Conservation (phyloP, 208 protist genomes). For the Trypanosomatidae sp. region DNA sequence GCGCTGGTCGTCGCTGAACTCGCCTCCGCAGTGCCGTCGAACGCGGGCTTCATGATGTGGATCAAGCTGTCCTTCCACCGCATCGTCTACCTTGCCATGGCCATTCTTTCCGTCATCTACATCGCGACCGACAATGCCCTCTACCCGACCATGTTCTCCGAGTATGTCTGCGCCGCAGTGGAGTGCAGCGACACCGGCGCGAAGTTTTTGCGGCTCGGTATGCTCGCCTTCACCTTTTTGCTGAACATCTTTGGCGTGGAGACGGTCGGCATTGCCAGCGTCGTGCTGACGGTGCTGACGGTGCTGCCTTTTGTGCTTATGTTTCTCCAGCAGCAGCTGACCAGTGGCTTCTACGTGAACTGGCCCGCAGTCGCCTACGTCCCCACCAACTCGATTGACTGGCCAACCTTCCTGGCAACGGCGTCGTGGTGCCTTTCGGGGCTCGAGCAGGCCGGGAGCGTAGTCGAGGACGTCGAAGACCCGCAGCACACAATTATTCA, state of each 20-base stretch:
- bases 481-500: slow-evolving; percentile 65
- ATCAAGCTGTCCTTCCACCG: slow-evolving; percentile 64
- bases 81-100: slow-evolving; percentile 59
- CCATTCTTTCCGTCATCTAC: slow-evolving; percentile 57
- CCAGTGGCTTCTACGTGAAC: slow-evolving; percentile 65
- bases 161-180: slow-evolving; percentile 64
- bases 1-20: slow-evolving; percentile 76
- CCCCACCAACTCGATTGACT: slow-evolving; percentile 53
- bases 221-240: slow-evolving; percentile 49
- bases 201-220: slow-evolving; percentile 41
- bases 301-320: slow-evolving; percentile 64
- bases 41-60: slow-evolving; percentile 79
- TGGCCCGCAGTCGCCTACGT: slow-evolving; percentile 67
- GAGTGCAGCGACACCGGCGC: slow-evolving; percentile 25
- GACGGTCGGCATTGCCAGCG: slow-evolving; percentile 59
- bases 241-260: slow-evolving; percentile 74
- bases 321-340: slow-evolving; percentile 57
- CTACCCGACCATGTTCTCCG: slow-evolving; percentile 76
- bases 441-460: slow-evolving; percentile 69
- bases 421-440: slow-evolving; percentile 87
- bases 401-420: slow-evolving; percentile 71
- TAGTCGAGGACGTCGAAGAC: slow-evolving; percentile 66
- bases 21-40: slow-evolving; percentile 67
- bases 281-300: slow-evolving; percentile 58
- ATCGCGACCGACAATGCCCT: slow-evolving; percentile 76